These are phyloP conservation scores for Colletotrichum tanaceti DNA, from an alignment of 2,329 filamentous ascomycete species.

Conservation along the genomic window DNA sequence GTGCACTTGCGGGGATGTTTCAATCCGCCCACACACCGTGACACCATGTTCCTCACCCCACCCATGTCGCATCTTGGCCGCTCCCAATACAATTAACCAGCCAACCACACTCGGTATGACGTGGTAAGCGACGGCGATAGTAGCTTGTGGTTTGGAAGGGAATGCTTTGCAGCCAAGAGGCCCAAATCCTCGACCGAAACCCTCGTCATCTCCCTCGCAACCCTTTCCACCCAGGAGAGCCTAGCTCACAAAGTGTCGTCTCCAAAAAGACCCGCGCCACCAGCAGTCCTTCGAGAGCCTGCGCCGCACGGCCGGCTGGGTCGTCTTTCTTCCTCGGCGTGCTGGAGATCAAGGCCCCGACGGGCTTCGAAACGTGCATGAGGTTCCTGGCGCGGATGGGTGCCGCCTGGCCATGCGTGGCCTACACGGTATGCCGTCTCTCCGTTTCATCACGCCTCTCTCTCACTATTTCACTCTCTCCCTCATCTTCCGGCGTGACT, in stretches of 20 bases:
- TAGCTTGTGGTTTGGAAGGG: not conserved
- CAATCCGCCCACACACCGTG: not conserved
- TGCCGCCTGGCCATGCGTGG: constrained; percentile 44
- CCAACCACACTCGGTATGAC: not conserved
- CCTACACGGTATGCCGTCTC: constrained; percentile 43
- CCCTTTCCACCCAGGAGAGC: too few relatives aligned
- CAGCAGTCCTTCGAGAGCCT: constrained; percentile 65
- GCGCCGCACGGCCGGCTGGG: constrained; percentile 63
- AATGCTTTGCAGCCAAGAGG: not conserved
- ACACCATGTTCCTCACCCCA: not conserved
- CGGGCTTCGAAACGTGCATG: constrained; percentile 47
- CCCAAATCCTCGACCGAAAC: not conserved
- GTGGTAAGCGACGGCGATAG: not conserved
- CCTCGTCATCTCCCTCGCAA: too few relatives aligned
- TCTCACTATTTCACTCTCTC: too few relatives aligned
- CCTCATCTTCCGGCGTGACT: too few relatives aligned
- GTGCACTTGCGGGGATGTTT: constrained; percentile 5
- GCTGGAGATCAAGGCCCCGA: constrained; percentile 54
- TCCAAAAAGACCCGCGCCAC: not conserved
- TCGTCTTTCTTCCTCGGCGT: constrained; percentile 63
- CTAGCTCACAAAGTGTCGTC: not conserved
- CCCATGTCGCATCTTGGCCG: too few relatives aligned
- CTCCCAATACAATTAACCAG: not conserved
- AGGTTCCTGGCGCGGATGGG: constrained; percentile 44
- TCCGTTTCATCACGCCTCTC: too few relatives aligned